Conservation (phyloP, 2,329 filamentous ascomycete genomes). For the Pyrenochaeta sp. region DNA sequence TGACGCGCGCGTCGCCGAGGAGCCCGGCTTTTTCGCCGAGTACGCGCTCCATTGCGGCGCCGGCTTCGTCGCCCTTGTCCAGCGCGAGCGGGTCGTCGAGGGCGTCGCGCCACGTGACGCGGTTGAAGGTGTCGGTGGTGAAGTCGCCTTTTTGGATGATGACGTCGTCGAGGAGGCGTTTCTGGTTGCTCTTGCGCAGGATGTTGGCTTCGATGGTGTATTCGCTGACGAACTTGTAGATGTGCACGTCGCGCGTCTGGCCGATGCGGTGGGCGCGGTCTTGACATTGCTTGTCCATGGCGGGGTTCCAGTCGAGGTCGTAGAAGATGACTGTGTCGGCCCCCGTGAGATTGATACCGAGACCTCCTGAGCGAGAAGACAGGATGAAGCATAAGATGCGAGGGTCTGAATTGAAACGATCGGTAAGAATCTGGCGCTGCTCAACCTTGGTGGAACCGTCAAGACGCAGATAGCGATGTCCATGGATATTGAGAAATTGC, state of each 20-base stretch:
- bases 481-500: constrained; percentile 96
- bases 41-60: constrained; percentile 84
- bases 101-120: constrained; percentile 72
- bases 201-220: constrained; percentile 97
- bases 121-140: constrained; percentile 94
- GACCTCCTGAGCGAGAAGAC: constrained; percentile 89
- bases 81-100: constrained; percentile 59
- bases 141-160: constrained; percentile 99
- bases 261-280: constrained; percentile 97
- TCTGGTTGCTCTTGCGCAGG: constrained; percentile 93
- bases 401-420: constrained; percentile 94
- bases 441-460: constrained; percentile 98
- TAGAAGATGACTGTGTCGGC: constrained; percentile 99
- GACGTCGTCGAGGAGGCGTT: constrained; percentile 96
- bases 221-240: constrained; percentile 73
- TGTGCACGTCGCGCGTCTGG: constrained; percentile 96
- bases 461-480: constrained; percentile 92
- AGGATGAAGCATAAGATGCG: constrained; percentile 95
- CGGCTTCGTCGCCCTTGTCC: constrained; percentile 68
- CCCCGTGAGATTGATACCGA: constrained; percentile 95
- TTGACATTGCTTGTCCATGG: constrained; percentile 99
- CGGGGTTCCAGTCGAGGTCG: constrained; percentile 98
- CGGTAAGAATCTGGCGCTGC: constrained; percentile 91
- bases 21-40: constrained; percentile 73
- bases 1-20: constrained; percentile 64